Conservation (phyloP, 306 rosid genomes). For the Purshia tridentata region DNA sequence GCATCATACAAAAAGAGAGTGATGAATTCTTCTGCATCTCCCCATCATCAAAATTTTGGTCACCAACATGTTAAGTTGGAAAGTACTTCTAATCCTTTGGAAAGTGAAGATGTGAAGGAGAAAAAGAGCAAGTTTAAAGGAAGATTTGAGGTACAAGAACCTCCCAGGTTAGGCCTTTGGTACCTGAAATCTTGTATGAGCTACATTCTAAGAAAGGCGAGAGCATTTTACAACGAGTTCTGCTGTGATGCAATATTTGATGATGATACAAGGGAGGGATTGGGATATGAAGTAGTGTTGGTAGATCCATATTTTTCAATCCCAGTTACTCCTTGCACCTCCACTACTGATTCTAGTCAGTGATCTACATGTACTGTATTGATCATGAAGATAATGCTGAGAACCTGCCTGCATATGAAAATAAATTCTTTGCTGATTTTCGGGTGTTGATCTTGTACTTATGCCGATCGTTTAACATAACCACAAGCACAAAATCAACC, state of each 20-base stretch:
- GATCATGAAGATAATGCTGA: no score
- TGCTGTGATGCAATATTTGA: slow-evolving; percentile 36
- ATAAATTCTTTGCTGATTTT: not conserved
- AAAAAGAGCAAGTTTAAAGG: not conserved
- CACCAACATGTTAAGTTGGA: not conserved
- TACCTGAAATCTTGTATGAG: slow-evolving; percentile 50
- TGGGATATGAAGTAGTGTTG: slow-evolving; percentile 37
- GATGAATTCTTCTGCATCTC: not conserved
- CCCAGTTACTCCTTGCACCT: slow-evolving; percentile 38
- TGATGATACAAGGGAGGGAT: slow-evolving; percentile 16
- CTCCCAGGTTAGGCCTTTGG: slow-evolving; percentile 37
- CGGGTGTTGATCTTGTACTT: not conserved
- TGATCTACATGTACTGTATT: not conserved
- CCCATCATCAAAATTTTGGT: not conserved
- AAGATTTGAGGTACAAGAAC: not conserved
- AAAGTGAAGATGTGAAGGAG: not conserved
- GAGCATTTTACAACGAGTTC: slow-evolving; percentile 50
- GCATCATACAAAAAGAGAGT: not conserved
- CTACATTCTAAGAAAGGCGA: slow-evolving; percentile 45
- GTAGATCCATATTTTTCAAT: slow-evolving; percentile 57
- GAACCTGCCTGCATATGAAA: not conserved
- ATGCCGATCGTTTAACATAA: no score
- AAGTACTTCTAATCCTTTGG: not conserved
- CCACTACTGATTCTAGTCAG: slow-evolving; percentile 7
- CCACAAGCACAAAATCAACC: no score